phyloP scores from a whole-genome alignment of 164 flowering plant genomes.

The Nelumbo lutea region DNA sequence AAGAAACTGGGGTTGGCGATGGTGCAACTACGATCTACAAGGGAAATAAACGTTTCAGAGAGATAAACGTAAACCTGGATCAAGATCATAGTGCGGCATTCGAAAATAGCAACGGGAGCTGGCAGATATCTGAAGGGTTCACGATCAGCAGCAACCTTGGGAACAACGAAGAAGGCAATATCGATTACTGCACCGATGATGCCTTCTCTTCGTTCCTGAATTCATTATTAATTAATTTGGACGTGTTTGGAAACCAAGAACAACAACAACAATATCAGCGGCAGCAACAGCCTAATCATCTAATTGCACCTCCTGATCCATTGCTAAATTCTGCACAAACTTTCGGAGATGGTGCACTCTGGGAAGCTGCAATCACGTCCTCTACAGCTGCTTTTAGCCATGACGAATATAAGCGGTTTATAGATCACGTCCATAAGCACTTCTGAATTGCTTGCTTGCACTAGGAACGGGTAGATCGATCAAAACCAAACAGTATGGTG shows the following conservation, averaged over 20 bases:
- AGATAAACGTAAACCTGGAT: constrained; percentile 3
- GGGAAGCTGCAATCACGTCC: constrained; percentile 25
- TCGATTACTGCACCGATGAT: constrained; percentile 34
- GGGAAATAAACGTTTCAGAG: background rate
- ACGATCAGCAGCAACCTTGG: background rate
- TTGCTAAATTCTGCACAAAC: constrained; percentile 7
- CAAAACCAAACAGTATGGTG: too few species aligned
- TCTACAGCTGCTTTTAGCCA: constrained; percentile 15
- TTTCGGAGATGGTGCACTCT: constrained; percentile 8
- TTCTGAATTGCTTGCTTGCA: background rate
- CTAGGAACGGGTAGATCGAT: too few species aligned
- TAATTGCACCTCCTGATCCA: constrained; percentile 8
- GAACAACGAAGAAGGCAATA: constrained; percentile 22
- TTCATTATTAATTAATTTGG: constrained; percentile 45
- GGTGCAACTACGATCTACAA: background rate
- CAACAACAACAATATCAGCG: constrained; percentile 19
- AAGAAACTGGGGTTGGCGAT: background rate
- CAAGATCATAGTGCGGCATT: background rate
- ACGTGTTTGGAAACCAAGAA: constrained; percentile 23
- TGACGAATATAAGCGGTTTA: background rate
- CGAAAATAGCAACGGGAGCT: background rate
- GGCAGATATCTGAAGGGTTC: constrained; percentile 7
- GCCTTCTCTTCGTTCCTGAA: constrained; percentile 57
- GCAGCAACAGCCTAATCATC: background rate
- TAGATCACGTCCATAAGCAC: background rate